Evolutionary conservation across 1,284 basidiomycete species (phyloP).

Genomic region (Cutaneotrichosporon sp.): DNA sequence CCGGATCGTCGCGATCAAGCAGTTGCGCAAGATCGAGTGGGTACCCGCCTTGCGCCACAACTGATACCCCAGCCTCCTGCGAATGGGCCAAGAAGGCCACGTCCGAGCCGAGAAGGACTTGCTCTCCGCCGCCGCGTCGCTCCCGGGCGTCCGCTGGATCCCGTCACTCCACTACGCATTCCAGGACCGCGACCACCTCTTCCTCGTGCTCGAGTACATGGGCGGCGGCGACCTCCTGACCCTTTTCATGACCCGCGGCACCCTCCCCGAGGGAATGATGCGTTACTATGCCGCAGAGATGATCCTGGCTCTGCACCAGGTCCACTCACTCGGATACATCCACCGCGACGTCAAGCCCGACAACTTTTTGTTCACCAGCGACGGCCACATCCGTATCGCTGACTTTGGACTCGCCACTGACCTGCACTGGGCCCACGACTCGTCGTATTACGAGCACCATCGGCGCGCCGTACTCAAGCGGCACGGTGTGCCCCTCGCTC

Average conservation of each 20-base stretch:
- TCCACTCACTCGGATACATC: constrained; percentile 91
- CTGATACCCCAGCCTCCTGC: constrained; percentile 61
- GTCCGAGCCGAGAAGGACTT: constrained; percentile 47
- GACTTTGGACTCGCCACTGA: constrained; percentile 89
- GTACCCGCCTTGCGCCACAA: background rate
- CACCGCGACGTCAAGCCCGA: constrained; percentile 96
- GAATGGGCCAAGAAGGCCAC: constrained; percentile 90
- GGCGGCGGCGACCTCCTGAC: constrained; percentile 93
- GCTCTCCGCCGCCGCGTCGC: constrained; percentile 37
- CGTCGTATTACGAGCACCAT: constrained; percentile 91
- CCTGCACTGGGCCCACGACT: constrained; percentile 67
- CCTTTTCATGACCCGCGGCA: constrained; percentile 85
- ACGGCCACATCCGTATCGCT: constrained; percentile 88
- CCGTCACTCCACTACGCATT: constrained; percentile 80
- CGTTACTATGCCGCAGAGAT: constrained; percentile 97
- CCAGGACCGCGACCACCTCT: constrained; percentile 79
- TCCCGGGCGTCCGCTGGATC: constrained; percentile 66
- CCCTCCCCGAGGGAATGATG: constrained; percentile 89
- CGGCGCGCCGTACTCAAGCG: constrained; percentile 79
- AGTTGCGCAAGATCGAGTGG: constrained; percentile 83
- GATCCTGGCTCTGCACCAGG: constrained; percentile 91
- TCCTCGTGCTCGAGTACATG: constrained; percentile 92
- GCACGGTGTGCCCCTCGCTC: constrained; percentile 78
- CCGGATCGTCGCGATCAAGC: constrained; percentile 91
- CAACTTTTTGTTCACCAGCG: constrained; percentile 89